Percentiles rank a stretch among this genome's conserved stretches.
phyloP scores from a whole-genome alignment of 768 basidiomycete species.

The Auriculariales sp. region DNA sequence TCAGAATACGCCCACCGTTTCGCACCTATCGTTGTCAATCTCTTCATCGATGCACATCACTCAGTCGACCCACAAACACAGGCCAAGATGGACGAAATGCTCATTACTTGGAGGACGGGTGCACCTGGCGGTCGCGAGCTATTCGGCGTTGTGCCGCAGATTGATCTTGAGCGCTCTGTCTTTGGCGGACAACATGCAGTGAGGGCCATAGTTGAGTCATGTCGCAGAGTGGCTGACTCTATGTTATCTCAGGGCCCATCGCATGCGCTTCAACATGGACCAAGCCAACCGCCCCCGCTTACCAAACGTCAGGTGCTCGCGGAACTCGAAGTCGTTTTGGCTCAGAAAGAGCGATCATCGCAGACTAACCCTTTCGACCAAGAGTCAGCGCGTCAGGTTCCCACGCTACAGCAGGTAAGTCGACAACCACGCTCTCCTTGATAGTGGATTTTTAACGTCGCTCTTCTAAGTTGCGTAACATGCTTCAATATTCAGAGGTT shows the following conservation, averaged over 20 bases:
- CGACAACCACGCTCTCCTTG: not conserved
- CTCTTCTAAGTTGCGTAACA: slow-evolving; percentile 38
- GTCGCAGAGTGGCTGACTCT: not conserved
- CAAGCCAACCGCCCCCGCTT: slow-evolving; percentile 28
- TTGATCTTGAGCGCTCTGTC: slow-evolving; percentile 70
- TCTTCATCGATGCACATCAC: slow-evolving; percentile 80
- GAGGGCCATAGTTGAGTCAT: not conserved
- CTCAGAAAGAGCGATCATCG: slow-evolving; percentile 62
- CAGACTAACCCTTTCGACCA: slow-evolving; percentile 64
- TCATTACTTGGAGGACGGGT: slow-evolving; percentile 86
- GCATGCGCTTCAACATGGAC: not conserved
- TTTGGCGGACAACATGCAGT: slow-evolving; percentile 45
- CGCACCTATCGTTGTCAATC: slow-evolving; percentile 59
- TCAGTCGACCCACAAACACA: slow-evolving; percentile 74
- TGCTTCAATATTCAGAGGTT: slow-evolving; percentile 63
- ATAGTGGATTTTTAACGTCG: not conserved
- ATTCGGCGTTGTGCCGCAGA: slow-evolving; percentile 69
- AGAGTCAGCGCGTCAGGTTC: slow-evolving; percentile 53
- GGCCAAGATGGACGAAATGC: slow-evolving; percentile 96
- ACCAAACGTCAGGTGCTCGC: slow-evolving; percentile 69
- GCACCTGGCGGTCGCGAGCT: slow-evolving; percentile 68
- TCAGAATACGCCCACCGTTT: slow-evolving; percentile 85
- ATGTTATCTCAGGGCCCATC: not conserved
- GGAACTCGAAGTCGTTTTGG: slow-evolving; percentile 69
- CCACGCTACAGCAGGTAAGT: slow-evolving; percentile 67